Evolutionary conservation across 345 rosid species (phyloP).

Genomic region (Theobroma cacao): DNA sequence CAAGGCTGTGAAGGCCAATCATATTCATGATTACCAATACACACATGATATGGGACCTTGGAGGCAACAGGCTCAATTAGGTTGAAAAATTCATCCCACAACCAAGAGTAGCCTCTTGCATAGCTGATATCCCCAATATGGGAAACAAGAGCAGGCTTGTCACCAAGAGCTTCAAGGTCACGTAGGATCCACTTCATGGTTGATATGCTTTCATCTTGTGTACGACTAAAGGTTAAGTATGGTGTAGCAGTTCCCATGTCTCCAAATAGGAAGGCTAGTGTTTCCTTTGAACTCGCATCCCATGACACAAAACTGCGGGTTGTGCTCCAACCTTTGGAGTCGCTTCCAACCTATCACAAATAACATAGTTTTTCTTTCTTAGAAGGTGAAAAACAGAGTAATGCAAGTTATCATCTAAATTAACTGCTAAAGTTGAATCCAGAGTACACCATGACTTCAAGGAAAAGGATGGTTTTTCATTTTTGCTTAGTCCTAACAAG

Average conservation of each 20-base stretch:
- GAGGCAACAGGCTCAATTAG: slow-evolving; percentile 83
- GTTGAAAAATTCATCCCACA: slow-evolving; percentile 88
- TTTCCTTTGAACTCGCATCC: slow-evolving; percentile 45
- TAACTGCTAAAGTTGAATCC: neutral
- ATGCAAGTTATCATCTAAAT: neutral
- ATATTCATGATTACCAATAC: slow-evolving; percentile 93
- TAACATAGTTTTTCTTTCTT: neutral
- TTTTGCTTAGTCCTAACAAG: neutral
- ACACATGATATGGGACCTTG: slow-evolving; percentile 76
- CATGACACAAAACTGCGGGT: slow-evolving; percentile 66
- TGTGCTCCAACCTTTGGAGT: slow-evolving; percentile 72
- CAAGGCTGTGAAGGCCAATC: slow-evolving; percentile 95
- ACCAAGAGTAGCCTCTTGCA: slow-evolving; percentile 82
- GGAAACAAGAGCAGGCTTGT: slow-evolving; percentile 65
- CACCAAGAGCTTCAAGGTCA: slow-evolving; percentile 65
- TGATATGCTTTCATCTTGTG: slow-evolving; percentile 77
- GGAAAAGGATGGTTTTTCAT: neutral
- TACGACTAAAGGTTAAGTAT: slow-evolving; percentile 60
- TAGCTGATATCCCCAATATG: slow-evolving; percentile 95
- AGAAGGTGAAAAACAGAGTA: neutral
- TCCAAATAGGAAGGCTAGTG: slow-evolving; percentile 77
- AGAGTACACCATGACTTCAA: neutral
- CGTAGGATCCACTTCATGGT: slow-evolving; percentile 87
- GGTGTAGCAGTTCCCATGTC: slow-evolving; percentile 90
- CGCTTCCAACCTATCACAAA: slow-evolving; percentile 69